Evolutionary conservation across 2,329 filamentous ascomycete species (phyloP).

Genomic region (Fusarium redolens): DNA sequence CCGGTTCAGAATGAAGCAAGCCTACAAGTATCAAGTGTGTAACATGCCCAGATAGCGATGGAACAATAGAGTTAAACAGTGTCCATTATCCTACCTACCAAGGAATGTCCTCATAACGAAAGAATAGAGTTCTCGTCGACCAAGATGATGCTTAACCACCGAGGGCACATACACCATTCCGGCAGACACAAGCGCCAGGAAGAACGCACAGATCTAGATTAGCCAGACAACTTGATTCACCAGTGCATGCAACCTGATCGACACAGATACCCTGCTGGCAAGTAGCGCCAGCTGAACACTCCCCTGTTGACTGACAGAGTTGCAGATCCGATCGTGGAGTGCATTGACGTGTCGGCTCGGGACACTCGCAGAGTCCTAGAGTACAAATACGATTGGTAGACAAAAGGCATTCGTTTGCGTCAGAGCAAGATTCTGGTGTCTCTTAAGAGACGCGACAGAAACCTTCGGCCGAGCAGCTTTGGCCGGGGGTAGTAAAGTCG

Average conservation of each 20-base stretch:
- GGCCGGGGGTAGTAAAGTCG: not conserved
- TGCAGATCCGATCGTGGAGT: not conserved
- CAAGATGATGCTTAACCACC: not conserved
- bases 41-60: rapidly evolving
- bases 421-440: not conserved
- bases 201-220: not conserved
- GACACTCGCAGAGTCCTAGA: not conserved
- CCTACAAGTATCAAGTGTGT: rapidly evolving
- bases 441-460: not conserved
- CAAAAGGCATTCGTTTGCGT: not conserved
- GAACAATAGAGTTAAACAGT: not conserved
- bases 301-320: not conserved
- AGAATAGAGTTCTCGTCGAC: not conserved
- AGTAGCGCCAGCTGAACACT: not conserved
- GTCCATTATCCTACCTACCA: no score
- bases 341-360: not conserved
- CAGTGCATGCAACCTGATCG: not conserved
- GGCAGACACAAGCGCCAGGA: not conserved
- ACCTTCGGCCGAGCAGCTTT: not conserved
- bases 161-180: not conserved
- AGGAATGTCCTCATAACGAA: no score
- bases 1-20: not conserved
- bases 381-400: not conserved
- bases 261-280: not conserved
- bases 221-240: not conserved